phyloP scores from a whole-genome alignment of 2,329 filamentous ascomycete genomes.

The Sordariomycetes sp. region DNA sequence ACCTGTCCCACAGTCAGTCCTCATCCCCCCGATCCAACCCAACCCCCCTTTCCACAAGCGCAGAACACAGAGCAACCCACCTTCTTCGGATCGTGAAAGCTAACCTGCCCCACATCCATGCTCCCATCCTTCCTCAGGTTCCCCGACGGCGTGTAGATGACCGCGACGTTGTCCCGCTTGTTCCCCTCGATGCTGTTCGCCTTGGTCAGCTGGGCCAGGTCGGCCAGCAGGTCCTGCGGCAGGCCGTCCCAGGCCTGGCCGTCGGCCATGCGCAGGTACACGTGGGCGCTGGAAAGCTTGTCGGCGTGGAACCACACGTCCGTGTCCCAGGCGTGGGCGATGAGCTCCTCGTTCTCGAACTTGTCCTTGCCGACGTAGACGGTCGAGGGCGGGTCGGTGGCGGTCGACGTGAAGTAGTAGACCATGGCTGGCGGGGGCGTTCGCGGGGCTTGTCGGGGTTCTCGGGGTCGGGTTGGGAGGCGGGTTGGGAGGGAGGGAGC shows the following conservation, averaged over 20 bases:
- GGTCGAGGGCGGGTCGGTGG: constrained; percentile 70
- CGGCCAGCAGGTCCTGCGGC: constrained; percentile 60
- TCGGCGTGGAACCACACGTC: constrained; percentile 99
- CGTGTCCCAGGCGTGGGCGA: constrained; percentile 87
- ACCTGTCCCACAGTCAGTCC: background rate
- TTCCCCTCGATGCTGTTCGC: constrained; percentile 99
- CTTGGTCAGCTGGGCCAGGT: constrained; percentile 96
- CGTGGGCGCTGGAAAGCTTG: constrained; percentile 92
- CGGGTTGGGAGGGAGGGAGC: background rate
- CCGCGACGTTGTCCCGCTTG: constrained; percentile 94
- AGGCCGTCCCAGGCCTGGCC: constrained; percentile 79
- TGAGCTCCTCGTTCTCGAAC: constrained; percentile 96
- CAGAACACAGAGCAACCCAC: constrained; percentile 30
- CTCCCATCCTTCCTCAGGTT: constrained; percentile 92
- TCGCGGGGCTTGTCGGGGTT: background rate
- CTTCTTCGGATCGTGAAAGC: constrained; percentile 80
- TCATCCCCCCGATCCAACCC: background rate
- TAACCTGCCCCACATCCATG: constrained; percentile 92
- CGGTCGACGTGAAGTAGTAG: constrained; percentile 86
- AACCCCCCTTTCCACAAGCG: background rate
- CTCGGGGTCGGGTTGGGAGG: background rate
- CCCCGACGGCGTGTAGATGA: constrained; percentile 97
- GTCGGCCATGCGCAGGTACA: constrained; percentile 78
- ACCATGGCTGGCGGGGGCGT: constrained; percentile 51
- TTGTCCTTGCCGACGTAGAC: constrained; percentile 99